Evolutionary conservation across 805 yeast genomes (phyloP), one percentile per base, ranked within the genome.

Genomic region (Spathaspora boniae): DNA sequence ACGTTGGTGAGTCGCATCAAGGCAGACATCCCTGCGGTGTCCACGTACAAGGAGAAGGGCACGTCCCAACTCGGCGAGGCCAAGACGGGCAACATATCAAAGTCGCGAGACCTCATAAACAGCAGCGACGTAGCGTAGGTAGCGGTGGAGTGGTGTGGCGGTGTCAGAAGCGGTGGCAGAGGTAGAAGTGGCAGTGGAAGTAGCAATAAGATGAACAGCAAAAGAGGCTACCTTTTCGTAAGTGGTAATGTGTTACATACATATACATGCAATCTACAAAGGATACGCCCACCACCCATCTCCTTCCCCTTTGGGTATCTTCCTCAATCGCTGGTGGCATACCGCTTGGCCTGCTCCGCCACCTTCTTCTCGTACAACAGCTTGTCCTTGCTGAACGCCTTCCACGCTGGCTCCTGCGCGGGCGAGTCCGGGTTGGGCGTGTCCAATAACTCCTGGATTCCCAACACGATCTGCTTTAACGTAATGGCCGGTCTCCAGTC

Each of bases 401-500:
- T 82, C 86, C 89, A 93, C 2, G 98, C 98, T 3, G 95, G 95
- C 46, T 87, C 93, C 62, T 93, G 98, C 0, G 98, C 98, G 2
- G 98, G 98, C 0, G 97, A 88, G 43, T 81, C 81, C 16, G 95
- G 95, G 55, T 93, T 93, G 24, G 99, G 99, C 24, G 80, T 74
- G 51, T 84, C 86, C 42, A 93, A 68, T 37, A 93, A 70, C 58
- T 89, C 96, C 60, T 93, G 99, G 34, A 93, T 80, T 4, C 98
- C 99, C 42, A 88, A 65, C 2, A 84, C 81, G 40, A 93, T 82
- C 56, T 91, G 95, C 54, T 86, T 88, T 46, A 91, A 62, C 11
- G 95, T 86, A 47, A 91, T 84, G 6, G 96, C 96, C 1, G 99
- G 98, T 53, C 96, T 78, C 99, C 99, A 93, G 59, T 87, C 98